These are phyloP conservation scores for Artemisia argyi DNA, from an alignment of 129 eudicot species.

Conservation along the genomic window DNA sequence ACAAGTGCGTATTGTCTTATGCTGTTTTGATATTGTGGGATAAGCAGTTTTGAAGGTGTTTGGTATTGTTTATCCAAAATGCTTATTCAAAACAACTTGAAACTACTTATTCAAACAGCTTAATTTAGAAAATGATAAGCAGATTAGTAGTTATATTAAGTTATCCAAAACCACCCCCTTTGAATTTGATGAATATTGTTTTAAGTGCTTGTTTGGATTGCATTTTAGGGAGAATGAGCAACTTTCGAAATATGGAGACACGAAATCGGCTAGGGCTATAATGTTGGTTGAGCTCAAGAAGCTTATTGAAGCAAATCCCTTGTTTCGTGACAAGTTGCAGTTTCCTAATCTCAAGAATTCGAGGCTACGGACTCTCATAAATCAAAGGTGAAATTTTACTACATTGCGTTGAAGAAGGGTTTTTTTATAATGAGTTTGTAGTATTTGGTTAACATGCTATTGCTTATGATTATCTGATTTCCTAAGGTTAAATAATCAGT, in stretches of 20 bases:
- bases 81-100: too few relatives aligned
- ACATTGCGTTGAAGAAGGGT: background rate
- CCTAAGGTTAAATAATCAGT: too few relatives aligned
- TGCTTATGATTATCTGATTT: background rate
- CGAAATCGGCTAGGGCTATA: constrained; percentile 88
- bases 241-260: constrained; percentile 87
- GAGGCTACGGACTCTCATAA: constrained; percentile 84
- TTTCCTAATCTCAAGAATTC: constrained; percentile 90
- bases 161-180: too few relatives aligned
- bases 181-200: background rate
- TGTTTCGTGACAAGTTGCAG: constrained; percentile 85
- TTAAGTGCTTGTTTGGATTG: constrained; percentile 16
- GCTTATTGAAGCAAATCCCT: constrained; percentile 89
- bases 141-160: too few relatives aligned
- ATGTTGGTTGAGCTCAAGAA: constrained; percentile 96
- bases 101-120: too few relatives aligned
- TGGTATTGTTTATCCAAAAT: too few relatives aligned
- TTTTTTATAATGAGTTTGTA: background rate
- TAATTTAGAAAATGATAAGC: too few relatives aligned
- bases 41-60: too few relatives aligned
- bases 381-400: constrained; percentile 63
- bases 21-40: too few relatives aligned
- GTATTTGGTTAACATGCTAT: background rate
- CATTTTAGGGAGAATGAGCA: constrained; percentile 81
- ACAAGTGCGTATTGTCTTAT: too few relatives aligned